A percentile compares a stretch with the other conserved stretches of the same genome.
Conservation (phyloP, 352 stramenopile genomes). For the Phytophthora idaei region DNA sequence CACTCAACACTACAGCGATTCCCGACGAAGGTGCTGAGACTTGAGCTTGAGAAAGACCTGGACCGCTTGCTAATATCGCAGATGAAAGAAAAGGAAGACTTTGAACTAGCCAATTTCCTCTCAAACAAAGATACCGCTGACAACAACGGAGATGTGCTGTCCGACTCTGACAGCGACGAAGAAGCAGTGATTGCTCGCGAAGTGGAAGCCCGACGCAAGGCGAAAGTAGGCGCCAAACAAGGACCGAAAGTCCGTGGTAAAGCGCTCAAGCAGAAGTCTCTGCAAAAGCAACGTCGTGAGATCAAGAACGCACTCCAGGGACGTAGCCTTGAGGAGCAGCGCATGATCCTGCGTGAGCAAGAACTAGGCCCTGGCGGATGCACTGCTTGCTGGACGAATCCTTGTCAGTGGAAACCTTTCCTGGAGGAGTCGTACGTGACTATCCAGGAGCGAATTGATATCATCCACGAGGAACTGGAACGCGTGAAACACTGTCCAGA, state of each 20-base stretch:
- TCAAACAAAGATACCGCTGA: slow-evolving; percentile 12
- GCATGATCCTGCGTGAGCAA: slow-evolving; percentile 63
- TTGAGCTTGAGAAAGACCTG: slow-evolving; percentile 93
- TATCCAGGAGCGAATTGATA: slow-evolving; percentile 64
- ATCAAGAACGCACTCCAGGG: slow-evolving; percentile 76
- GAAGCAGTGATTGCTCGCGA: slow-evolving; percentile 71
- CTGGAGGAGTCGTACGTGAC: slow-evolving; percentile 55
- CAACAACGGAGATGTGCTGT: slow-evolving; percentile 34
- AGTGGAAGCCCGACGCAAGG: slow-evolving; percentile 37
- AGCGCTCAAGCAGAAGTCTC: slow-evolving; percentile 55
- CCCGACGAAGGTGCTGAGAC: slow-evolving; percentile 83
- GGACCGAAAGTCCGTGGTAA: slow-evolving; percentile 57
- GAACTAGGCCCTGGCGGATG: slow-evolving; percentile 78
- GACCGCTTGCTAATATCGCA: slow-evolving; percentile 90
- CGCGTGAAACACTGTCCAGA: slow-evolving; percentile 67
- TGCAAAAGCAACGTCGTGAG: slow-evolving; percentile 75
- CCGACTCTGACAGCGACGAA: slow-evolving; percentile 75
- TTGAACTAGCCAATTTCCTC: slow-evolving; percentile 62
- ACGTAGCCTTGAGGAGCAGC: slow-evolving; percentile 69
- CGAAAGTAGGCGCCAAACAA: slow-evolving; percentile 40
- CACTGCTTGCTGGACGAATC: slow-evolving; percentile 79
- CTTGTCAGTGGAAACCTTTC: slow-evolving; percentile 71
- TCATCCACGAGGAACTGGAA: slow-evolving; percentile 72
- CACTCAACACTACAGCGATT: slow-evolving; percentile 92
- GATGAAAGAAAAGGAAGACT: slow-evolving; percentile 74